Percentiles rank a stretch among this genome's conserved stretches.
Conservation (phyloP, 208 protist genomes). For the Wallacemonas collosoma region DNA sequence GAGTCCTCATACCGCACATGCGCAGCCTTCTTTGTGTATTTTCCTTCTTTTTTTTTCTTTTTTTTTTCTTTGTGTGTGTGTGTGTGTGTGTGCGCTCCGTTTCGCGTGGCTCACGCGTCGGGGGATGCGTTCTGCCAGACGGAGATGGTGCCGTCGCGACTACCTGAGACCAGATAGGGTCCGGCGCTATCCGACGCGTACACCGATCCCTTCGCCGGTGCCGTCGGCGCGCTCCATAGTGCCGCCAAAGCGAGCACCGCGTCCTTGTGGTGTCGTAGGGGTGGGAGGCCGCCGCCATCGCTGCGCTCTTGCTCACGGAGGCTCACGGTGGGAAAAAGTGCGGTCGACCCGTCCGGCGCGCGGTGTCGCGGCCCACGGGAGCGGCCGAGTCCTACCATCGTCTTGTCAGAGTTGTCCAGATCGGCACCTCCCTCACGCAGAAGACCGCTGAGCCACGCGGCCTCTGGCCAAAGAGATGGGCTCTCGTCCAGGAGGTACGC, state of each 20-base stretch:
- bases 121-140: slow-evolving; percentile 51
- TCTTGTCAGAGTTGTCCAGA: no score
- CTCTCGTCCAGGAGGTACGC: slow-evolving; percentile 6
- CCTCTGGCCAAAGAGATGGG: slow-evolving; percentile 1
- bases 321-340: neutral
- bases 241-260: slow-evolving; percentile 56
- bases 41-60: no score
- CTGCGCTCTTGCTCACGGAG: neutral
- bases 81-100: no score
- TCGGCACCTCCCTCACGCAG: neutral
- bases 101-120: neutral
- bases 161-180: slow-evolving; percentile 45
- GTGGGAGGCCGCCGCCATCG: neutral
- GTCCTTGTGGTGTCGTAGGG: slow-evolving; percentile 53
- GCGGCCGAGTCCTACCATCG: no score
- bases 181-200: neutral
- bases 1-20: no score
- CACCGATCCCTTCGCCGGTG: neutral
- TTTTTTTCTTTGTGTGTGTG: no score
- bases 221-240: slow-evolving; percentile 12
- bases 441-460: neutral
- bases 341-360: no score
- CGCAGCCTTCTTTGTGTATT: no score
- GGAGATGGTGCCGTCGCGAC: slow-evolving; percentile 58
- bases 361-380: neutral